Conservation (phyloP, 192 early-diverging fungal genomes). For the Endogone sp. region DNA sequence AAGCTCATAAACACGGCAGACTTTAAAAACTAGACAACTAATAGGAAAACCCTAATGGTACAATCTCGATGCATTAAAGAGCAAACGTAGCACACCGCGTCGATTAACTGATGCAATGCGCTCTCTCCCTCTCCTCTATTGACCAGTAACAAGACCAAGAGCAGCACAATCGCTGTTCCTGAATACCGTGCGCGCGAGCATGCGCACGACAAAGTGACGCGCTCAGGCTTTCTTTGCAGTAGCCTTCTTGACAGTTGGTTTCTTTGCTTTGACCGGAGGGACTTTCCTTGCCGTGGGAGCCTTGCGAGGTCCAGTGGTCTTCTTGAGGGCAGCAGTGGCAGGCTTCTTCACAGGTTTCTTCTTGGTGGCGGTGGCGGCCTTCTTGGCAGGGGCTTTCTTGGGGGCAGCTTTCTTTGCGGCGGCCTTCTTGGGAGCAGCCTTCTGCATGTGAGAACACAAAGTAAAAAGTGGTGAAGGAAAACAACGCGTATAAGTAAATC, state of each 20-base stretch:
- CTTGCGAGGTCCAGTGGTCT: not conserved
- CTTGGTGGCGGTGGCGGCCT: conserved; percentile 27
- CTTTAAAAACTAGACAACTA: too few relatives aligned
- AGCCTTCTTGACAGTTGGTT: conserved; percentile 12
- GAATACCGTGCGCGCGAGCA: too few relatives aligned
- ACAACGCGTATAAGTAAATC: too few relatives aligned
- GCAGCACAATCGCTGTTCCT: too few relatives aligned
- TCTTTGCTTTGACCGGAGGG: conserved; percentile 33
- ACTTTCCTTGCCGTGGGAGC: conserved; percentile 33
- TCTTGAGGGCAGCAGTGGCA: not conserved
- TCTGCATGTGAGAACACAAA: conserved; percentile 14
- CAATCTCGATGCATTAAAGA: too few relatives aligned
- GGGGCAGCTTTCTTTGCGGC: conserved; percentile 30
- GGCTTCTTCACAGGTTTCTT: conserved; percentile 38
- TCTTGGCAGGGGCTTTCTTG: conserved; percentile 45
- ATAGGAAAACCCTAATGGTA: too few relatives aligned
- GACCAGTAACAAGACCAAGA: too few relatives aligned
- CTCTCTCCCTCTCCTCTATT: too few relatives aligned
- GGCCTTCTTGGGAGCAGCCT: conserved; percentile 11
- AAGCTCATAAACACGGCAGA: too few relatives aligned
- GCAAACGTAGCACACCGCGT: too few relatives aligned
- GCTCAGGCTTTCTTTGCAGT: not conserved
- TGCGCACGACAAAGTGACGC: too few relatives aligned
- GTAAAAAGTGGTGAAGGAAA: not conserved
- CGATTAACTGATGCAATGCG: too few relatives aligned